phyloP scores from a whole-genome alignment of 352 stramenopile species.

The Phytopythium chamaehyphon region DNA sequence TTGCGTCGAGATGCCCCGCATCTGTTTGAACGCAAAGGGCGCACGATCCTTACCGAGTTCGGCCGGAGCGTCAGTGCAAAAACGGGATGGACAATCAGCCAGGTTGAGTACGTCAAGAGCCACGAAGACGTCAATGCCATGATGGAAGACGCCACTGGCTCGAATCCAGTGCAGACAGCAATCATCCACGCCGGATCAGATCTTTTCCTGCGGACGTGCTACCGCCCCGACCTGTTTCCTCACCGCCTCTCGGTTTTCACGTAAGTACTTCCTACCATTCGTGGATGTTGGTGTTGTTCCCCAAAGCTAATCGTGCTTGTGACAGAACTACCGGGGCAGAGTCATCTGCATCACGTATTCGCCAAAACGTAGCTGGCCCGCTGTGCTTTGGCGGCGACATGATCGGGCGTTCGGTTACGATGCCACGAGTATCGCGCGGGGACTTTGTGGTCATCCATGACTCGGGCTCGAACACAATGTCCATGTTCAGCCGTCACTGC shows the following conservation, averaged over 20 bases:
- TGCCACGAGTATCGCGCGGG: slow-evolving; percentile 60
- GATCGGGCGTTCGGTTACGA: slow-evolving; percentile 47
- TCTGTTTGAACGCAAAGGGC: slow-evolving; percentile 75
- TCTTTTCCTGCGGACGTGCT: slow-evolving; percentile 86
- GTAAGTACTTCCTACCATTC: slow-evolving; percentile 30
- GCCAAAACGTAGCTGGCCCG: slow-evolving; percentile 86
- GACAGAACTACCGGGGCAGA: slow-evolving; percentile 35
- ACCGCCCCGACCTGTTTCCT: slow-evolving; percentile 70
- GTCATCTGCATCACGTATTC: slow-evolving; percentile 32
- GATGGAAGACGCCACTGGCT: neutral
- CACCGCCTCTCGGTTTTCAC: slow-evolving; percentile 83
- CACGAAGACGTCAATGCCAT: slow-evolving; percentile 32
- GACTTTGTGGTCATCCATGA: slow-evolving; percentile 89
- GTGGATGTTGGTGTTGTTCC: slow-evolving; percentile 3
- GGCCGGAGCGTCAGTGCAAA: slow-evolving; percentile 85
- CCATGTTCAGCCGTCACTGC: slow-evolving; percentile 87
- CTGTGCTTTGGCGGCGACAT: slow-evolving; percentile 92
- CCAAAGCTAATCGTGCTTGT: slow-evolving; percentile 5
- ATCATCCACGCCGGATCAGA: slow-evolving; percentile 90
- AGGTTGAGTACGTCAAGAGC: slow-evolving; percentile 90
- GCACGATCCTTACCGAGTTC: slow-evolving; percentile 91
- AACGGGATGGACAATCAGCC: slow-evolving; percentile 78
- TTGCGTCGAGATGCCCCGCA: slow-evolving; percentile 64
- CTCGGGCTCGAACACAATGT: slow-evolving; percentile 84
- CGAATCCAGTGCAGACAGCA: slow-evolving; percentile 41